A percentile compares a stretch with the other conserved stretches of the same genome.
Conservation (phyloP, 2,329 filamentous ascomycete species). For the Diaporthe longicolla region DNA sequence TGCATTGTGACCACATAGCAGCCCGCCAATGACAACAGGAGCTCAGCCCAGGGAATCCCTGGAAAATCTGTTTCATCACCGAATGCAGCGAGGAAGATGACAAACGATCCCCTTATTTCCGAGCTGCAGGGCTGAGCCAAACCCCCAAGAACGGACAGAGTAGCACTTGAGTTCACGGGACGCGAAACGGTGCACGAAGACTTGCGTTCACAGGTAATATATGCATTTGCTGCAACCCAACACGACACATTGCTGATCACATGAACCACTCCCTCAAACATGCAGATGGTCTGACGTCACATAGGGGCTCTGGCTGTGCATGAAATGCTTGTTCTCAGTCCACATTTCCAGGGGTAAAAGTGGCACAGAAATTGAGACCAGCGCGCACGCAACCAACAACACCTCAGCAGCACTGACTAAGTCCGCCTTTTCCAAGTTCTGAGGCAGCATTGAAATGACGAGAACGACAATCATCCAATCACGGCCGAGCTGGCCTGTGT, state of each 20-base stretch:
- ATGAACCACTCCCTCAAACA: not conserved
- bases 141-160: not conserved
- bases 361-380: constrained; percentile 37
- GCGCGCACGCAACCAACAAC: constrained; percentile 30
- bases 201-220: no score
- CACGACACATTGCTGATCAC: no score
- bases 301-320: not conserved
- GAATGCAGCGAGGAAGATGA: no score
- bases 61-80: no score
- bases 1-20: not conserved
- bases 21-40: not conserved
- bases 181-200: not conserved
- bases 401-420: constrained; percentile 9
- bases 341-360: constrained; percentile 37
- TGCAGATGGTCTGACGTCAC: constrained; percentile 16
- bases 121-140: not conserved
- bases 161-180: not conserved
- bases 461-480: not conserved
- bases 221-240: no score
- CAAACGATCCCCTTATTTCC: not conserved
- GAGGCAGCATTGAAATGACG: constrained; percentile 1
- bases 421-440: not conserved
- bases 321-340: constrained; percentile 22
- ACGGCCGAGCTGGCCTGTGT: no score
- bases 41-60: no score